phyloP scores from a whole-genome alignment of 345 rosid genomes.

The Arabis hirsuta region DNA sequence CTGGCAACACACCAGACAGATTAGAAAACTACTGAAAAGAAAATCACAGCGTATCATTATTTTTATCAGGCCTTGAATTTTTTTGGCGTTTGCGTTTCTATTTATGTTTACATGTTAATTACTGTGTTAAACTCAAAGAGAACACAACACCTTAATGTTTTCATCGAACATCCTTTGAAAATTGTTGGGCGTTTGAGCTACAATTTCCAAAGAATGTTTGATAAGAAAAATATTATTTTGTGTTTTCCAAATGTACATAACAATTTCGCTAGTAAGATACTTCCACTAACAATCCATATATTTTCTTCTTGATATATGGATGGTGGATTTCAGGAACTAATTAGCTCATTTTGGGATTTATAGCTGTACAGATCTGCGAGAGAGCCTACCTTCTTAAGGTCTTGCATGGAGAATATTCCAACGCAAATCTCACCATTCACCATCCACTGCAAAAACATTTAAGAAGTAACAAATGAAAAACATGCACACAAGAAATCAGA shows the following conservation, averaged over 20 bases:
- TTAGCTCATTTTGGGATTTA: slow-evolving; percentile 16
- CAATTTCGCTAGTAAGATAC: slow-evolving; percentile 1
- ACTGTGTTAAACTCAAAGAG: slow-evolving; percentile 2
- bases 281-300: slow-evolving; percentile 3
- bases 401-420: slow-evolving; percentile 88
- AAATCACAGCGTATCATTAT: slow-evolving; percentile 2
- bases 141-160: neutral
- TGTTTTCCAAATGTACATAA: neutral
- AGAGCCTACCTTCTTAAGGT: slow-evolving; percentile 75
- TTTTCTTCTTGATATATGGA: neutral
- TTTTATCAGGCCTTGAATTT: slow-evolving; percentile 7
- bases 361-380: slow-evolving; percentile 1
- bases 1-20: slow-evolving; percentile 50
- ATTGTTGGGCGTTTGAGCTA: neutral
- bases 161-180: slow-evolving; percentile 12
- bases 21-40: slow-evolving; percentile 17
- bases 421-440: slow-evolving; percentile 99
- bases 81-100: neutral
- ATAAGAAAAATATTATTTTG: neutral
- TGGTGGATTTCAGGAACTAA: slow-evolving; percentile 1
- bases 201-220: neutral
- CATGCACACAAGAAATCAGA: slow-evolving; percentile 22
- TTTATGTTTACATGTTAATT: slow-evolving; percentile 5
- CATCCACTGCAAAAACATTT: slow-evolving; percentile 79
- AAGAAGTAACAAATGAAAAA: slow-evolving; percentile 29